These are phyloP conservation scores for Leccinellum albellum DNA, from an alignment of 768 basidiomycete genomes.

Conservation along the genomic window DNA sequence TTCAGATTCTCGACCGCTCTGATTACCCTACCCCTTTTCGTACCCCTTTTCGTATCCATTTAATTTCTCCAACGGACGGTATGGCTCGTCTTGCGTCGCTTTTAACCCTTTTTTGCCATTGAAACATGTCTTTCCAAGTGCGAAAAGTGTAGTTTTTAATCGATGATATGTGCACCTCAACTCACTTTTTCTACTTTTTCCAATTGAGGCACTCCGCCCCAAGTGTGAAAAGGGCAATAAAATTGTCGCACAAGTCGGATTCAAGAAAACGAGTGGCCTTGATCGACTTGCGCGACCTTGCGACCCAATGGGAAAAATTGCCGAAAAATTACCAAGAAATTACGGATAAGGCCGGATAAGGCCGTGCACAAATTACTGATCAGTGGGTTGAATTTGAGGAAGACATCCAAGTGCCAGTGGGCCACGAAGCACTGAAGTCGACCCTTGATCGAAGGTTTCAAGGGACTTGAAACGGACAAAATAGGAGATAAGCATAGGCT, in stretches of 20 bases:
- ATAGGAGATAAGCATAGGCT: too few species aligned
- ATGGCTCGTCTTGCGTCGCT: not conserved
- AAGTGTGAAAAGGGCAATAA: not conserved
- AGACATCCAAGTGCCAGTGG: too few species aligned
- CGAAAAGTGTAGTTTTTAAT: not conserved
- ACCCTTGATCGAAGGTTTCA: too few species aligned
- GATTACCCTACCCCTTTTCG: not conserved
- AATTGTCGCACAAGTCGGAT: not conserved
- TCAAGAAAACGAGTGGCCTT: slow-evolving; percentile 1
- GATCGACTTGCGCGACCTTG: not conserved
- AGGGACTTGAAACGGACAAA: too few species aligned
- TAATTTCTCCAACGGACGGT: not conserved
- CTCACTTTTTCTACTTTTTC: not conserved
- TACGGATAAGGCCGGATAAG: not conserved
- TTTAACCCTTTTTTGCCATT: too few species aligned
- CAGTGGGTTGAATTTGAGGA: too few species aligned
- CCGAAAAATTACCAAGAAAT: not conserved
- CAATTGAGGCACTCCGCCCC: too few species aligned
- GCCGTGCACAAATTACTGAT: not conserved
- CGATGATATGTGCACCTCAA: not conserved
- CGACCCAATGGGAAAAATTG: not conserved
- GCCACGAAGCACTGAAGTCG: too few species aligned
- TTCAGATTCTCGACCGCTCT: not conserved
- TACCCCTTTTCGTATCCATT: not conserved
- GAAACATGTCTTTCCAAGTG: too few species aligned